phyloP scores from a whole-genome alignment of 2,329 filamentous ascomycete genomes.

The Ophiostoma angusticollis region DNA sequence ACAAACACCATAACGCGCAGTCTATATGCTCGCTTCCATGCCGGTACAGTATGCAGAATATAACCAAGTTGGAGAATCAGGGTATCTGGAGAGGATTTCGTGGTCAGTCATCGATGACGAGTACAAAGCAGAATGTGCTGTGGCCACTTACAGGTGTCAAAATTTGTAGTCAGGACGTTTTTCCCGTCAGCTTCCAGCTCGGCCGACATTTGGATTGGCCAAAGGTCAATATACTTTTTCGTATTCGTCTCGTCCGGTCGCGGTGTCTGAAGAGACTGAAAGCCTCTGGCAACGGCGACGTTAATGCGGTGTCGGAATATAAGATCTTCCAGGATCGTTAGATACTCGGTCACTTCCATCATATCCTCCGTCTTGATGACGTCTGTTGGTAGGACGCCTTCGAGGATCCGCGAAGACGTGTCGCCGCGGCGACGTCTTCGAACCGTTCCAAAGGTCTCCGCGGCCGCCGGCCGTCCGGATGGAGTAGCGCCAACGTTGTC shows the following conservation, averaged over 20 bases:
- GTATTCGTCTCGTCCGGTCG: conserved; percentile 44
- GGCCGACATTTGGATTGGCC: conserved; percentile 90
- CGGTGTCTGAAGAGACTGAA: conserved; percentile 63
- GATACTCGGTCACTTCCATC: conserved; percentile 60
- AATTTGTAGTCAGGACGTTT: conserved; percentile 70
- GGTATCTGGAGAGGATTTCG: conserved; percentile 36
- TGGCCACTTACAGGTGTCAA: conserved; percentile 72
- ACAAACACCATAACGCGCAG: conserved; percentile 77
- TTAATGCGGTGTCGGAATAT: conserved; percentile 68
- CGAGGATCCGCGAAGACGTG: conserved; percentile 41
- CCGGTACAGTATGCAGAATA: conserved; percentile 67
- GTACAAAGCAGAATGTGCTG: too few relatives aligned
- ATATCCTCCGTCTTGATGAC: conserved; percentile 53
- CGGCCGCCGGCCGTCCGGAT: neutral
- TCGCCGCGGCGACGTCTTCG: conserved; percentile 33
- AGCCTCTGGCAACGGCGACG: conserved; percentile 72
- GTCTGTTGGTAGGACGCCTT: conserved; percentile 54
- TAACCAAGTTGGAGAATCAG: conserved; percentile 79
- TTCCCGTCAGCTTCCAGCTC: conserved; percentile 57
- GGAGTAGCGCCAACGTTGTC: neutral
- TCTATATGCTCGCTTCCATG: conserved; percentile 62
- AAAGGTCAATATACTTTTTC: conserved; percentile 75
- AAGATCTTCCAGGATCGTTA: conserved; percentile 73
- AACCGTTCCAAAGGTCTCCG: neutral
- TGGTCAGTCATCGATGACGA: too few relatives aligned